Evolutionary conservation across 805 yeast genomes (phyloP).

Genomic region (Kluyveromyces lactis): DNA sequence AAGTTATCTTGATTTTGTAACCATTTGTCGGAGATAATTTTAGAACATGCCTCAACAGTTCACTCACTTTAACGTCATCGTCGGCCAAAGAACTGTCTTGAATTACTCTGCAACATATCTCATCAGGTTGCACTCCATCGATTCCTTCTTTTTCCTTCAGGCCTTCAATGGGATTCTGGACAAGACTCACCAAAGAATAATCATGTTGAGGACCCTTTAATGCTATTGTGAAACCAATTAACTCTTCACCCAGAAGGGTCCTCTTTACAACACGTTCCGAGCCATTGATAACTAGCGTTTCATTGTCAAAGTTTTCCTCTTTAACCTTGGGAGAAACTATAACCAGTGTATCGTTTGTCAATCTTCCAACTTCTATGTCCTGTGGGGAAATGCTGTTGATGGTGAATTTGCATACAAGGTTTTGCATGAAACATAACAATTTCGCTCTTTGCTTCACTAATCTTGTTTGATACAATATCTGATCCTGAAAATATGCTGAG

Average conservation of each 20-base stretch:
- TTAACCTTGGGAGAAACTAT: slow-evolving; percentile 65
- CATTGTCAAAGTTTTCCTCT: slow-evolving; percentile 10
- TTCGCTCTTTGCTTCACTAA: slow-evolving; percentile 54
- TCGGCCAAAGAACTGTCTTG: not conserved
- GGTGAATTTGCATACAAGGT: slow-evolving; percentile 48
- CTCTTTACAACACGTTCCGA: not conserved
- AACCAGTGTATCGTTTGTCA: slow-evolving; percentile 59
- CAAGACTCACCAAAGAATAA: not conserved
- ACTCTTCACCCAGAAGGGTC: not conserved
- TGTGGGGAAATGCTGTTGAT: slow-evolving; percentile 41
- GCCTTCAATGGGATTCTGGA: not conserved
- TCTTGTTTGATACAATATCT: slow-evolving; percentile 70
- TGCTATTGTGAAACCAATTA: not conserved
- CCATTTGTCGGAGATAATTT: not conserved
- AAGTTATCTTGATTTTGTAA: slow-evolving; percentile 1
- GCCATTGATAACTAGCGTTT: not conserved
- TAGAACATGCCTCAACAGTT: not conserved
- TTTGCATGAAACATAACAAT: slow-evolving; percentile 63
- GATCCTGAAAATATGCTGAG: slow-evolving; percentile 66
- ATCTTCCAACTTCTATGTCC: slow-evolving; percentile 35
- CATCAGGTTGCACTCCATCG: not conserved
- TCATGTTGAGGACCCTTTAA: not conserved
- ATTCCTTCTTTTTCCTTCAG: not conserved
- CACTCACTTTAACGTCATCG: slow-evolving; percentile 1
- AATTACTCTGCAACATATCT: slow-evolving; percentile 1